A percentile compares a stretch with the other conserved stretches of the same genome.
phyloP scores from a whole-genome alignment of 208 protist species.

The Leptomonas pyrrhocoris region DNA sequence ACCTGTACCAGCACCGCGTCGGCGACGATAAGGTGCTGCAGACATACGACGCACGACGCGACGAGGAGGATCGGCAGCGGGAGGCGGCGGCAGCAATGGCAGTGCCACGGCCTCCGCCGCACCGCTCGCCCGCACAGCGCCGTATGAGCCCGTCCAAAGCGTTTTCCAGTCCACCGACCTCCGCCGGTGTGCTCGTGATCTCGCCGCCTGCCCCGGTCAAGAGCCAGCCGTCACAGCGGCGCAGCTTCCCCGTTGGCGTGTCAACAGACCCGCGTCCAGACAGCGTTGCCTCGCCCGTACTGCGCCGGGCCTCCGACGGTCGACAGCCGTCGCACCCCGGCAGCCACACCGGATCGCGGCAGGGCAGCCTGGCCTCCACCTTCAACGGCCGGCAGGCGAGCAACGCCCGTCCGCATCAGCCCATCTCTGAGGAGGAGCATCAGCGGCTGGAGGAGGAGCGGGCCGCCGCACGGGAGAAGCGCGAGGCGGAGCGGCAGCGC shows the following conservation, averaged over 20 bases:
- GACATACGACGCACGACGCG: constrained; percentile 39
- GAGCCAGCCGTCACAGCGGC: constrained; percentile 14
- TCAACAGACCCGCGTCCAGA: background rate
- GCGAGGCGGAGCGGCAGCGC: constrained; percentile 66
- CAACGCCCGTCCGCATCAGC: constrained; percentile 38
- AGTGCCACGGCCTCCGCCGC: background rate
- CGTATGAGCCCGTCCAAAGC: constrained; percentile 16
- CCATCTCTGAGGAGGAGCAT: constrained; percentile 35
- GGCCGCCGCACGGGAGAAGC: constrained; percentile 51
- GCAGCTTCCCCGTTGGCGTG: background rate
- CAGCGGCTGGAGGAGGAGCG: constrained; percentile 44
- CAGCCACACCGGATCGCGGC: constrained; percentile 1
- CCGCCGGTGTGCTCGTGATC: constrained; percentile 16
- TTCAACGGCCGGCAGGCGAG: constrained; percentile 47
- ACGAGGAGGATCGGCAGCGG: constrained; percentile 24
- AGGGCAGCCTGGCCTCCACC: constrained; percentile 22
- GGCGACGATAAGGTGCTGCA: constrained; percentile 62
- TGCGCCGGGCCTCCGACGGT: constrained; percentile 14
- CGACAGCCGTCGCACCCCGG: constrained; percentile 9
- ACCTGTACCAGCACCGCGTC: constrained; percentile 75
- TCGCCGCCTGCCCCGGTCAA: constrained; percentile 19
- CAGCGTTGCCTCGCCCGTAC: constrained; percentile 17
- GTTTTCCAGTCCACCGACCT: background rate
- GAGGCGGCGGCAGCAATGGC: constrained; percentile 1
- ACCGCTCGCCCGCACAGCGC: constrained; percentile 20